Conservation (phyloP, 1,284 basidiomycete species). For the Puccinia horiana region DNA sequence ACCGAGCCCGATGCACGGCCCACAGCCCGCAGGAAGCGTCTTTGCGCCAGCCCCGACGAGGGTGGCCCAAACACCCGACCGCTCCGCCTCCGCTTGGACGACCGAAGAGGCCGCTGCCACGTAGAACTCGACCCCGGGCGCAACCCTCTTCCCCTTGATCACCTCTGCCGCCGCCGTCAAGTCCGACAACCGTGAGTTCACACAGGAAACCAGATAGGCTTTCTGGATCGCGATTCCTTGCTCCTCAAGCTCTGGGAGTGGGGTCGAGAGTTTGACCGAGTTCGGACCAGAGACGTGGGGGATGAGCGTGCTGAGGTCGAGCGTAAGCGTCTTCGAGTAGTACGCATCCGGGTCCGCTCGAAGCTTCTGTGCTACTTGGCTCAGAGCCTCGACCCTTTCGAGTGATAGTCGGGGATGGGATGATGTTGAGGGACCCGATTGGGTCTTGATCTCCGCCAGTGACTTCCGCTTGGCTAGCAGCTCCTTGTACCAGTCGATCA, state of each 20-base stretch:
- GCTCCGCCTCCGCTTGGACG: constrained; percentile 87
- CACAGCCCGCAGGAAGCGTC: constrained; percentile 90
- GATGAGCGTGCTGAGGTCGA: constrained; percentile 89
- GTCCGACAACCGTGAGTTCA: constrained; percentile 94
- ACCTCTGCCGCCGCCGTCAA: constrained; percentile 88
- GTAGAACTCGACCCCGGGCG: constrained; percentile 92
- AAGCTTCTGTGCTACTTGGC: constrained; percentile 66
- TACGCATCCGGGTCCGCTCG: constrained; percentile 75
- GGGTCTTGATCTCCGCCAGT: constrained; percentile 68
- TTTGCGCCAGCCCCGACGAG: constrained; percentile 85
- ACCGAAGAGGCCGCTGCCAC: constrained; percentile 89
- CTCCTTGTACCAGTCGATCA: constrained; percentile 85
- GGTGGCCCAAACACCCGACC: constrained; percentile 81
- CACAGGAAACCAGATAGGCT: constrained; percentile 97
- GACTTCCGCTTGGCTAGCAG: constrained; percentile 75
- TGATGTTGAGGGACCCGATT: constrained; percentile 67
- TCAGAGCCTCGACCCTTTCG: constrained; percentile 66
- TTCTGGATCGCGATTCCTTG: constrained; percentile 84
- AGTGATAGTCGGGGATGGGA: constrained; percentile 79
- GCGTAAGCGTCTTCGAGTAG: constrained; percentile 84
- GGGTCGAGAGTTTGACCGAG: constrained; percentile 92
- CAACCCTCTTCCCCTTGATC: constrained; percentile 78
- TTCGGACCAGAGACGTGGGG: constrained; percentile 97
- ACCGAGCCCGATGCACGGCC: constrained; percentile 95
- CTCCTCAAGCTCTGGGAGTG: constrained; percentile 76